Percentiles rank a stretch among this genome's conserved stretches.
phyloP scores from a whole-genome alignment of 2,329 filamentous ascomycete species.

The Emmonsiellopsis sp. region DNA sequence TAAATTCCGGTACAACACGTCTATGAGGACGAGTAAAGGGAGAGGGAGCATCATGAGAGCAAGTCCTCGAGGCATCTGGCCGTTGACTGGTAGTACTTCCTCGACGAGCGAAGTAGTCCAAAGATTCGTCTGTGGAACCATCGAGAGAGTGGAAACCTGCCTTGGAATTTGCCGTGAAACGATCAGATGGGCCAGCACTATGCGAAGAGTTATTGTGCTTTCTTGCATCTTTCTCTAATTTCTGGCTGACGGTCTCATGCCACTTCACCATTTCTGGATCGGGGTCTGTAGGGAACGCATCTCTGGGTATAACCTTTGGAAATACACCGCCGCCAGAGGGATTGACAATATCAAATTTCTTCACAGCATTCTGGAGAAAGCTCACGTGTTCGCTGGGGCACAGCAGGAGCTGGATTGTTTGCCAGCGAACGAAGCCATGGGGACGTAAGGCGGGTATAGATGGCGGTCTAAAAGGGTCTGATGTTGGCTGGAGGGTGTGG shows the following conservation, averaged over 20 bases:
- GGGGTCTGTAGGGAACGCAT: conserved; percentile 60
- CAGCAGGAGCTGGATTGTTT: conserved; percentile 80
- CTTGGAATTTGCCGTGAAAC: conserved; percentile 18
- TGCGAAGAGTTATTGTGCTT: conserved; percentile 20
- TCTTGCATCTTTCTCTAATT: conserved; percentile 53
- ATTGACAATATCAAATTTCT: conserved; percentile 65
- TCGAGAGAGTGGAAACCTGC: conserved; percentile 17
- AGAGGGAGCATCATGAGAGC: conserved; percentile 15
- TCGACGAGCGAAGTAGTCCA: conserved; percentile 1
- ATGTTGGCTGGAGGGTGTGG: conserved; percentile 69
- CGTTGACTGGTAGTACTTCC: background rate
- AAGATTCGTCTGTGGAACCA: background rate
- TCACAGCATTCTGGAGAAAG: conserved; percentile 71
- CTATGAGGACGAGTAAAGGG: conserved; percentile 2
- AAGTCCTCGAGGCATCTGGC: background rate
- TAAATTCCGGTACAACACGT: conserved; percentile 7
- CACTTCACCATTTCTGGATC: conserved; percentile 76
- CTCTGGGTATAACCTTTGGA: conserved; percentile 55
- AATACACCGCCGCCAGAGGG: conserved; percentile 52
- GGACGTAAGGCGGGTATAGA: conserved; percentile 73
- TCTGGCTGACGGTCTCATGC: conserved; percentile 69
- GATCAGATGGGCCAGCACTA: conserved; percentile 22
- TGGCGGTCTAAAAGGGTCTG: conserved; percentile 61
- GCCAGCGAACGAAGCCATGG: conserved; percentile 84
- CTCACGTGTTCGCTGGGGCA: conserved; percentile 80